phyloP scores from a whole-genome alignment of 495 filamentous ascomycete species.

The Xylaria grammica region DNA sequence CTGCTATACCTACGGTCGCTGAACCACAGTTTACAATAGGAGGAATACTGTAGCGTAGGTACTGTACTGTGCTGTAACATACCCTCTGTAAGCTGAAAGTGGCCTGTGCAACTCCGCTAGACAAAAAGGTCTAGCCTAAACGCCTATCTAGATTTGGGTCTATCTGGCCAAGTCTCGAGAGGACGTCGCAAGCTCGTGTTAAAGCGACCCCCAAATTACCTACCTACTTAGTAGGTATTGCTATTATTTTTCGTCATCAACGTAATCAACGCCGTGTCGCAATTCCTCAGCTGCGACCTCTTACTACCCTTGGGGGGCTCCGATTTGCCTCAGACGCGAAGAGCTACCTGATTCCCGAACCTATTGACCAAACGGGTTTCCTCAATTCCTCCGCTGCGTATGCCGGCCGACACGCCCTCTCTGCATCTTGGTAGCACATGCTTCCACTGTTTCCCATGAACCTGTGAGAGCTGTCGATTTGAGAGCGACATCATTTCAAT shows the following conservation, averaged over 20 bases:
- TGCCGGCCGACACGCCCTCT: not conserved
- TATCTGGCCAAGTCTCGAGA: constrained; percentile 26
- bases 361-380: not conserved
- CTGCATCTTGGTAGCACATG: constrained; percentile 11
- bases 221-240: no score
- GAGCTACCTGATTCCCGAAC: not conserved
- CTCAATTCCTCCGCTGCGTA: not conserved
- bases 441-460: constrained; percentile 6
- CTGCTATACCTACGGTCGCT: no score
- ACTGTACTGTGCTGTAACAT: no score
- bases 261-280: not conserved
- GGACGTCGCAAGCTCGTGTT: constrained; percentile 1
- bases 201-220: not conserved
- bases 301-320: not conserved
- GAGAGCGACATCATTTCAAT: constrained; percentile 24
- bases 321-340: constrained; percentile 6
- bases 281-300: not conserved
- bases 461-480: constrained; percentile 11
- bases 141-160: constrained; percentile 8
- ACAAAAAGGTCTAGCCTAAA: not conserved
- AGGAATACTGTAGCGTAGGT: no score
- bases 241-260: constrained; percentile 7
- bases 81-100: no score
- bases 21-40: no score
- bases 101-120: not conserved